phyloP scores from a whole-genome alignment of 164 flowering plant species.

The Stephania japonica region DNA sequence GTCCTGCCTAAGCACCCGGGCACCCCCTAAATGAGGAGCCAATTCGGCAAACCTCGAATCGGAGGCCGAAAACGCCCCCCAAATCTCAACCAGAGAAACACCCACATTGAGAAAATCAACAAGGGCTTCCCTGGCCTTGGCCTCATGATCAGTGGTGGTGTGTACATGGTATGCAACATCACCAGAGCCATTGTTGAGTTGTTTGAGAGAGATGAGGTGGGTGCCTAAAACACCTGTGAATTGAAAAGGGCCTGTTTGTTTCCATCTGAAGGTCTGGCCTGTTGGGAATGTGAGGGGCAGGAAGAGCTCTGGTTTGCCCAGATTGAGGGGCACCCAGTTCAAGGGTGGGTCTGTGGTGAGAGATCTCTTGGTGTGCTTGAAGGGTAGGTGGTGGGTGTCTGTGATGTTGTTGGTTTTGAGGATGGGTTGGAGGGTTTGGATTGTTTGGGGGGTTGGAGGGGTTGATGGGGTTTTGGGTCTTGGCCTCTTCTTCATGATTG shows the following conservation, averaged over 20 bases:
- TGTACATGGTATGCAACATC: conserved; percentile 51
- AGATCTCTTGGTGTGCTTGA: conserved; percentile 14
- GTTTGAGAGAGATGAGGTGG: conserved; percentile 77
- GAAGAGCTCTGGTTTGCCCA: conserved; percentile 62
- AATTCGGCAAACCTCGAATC: conserved; percentile 64
- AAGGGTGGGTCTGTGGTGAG: conserved; percentile 14
- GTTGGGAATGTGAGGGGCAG: conserved; percentile 92
- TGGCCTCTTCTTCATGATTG: conserved; percentile 16
- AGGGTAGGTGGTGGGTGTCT: background rate
- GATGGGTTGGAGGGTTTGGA: conserved; percentile 9
- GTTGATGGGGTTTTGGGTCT: conserved; percentile 5
- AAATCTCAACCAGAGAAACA: conserved; percentile 55
- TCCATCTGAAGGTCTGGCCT: conserved; percentile 97
- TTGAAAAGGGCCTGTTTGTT: conserved; percentile 54
- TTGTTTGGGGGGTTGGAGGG: conserved; percentile 19
- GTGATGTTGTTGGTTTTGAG: conserved; percentile 6
- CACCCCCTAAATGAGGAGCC: conserved; percentile 59
- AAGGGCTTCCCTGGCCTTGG: conserved; percentile 35
- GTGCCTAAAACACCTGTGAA: conserved; percentile 75
- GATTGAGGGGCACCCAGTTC: conserved; percentile 65
- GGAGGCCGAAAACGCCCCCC: conserved; percentile 54
- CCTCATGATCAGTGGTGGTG: conserved; percentile 14
- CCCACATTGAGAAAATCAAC: conserved; percentile 63
- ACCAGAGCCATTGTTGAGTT: conserved; percentile 31
- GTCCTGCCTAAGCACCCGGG: conserved; percentile 86